phyloP scores from a whole-genome alignment of 73 alveolate genomes.

The Paramecium sonneborni region DNA sequence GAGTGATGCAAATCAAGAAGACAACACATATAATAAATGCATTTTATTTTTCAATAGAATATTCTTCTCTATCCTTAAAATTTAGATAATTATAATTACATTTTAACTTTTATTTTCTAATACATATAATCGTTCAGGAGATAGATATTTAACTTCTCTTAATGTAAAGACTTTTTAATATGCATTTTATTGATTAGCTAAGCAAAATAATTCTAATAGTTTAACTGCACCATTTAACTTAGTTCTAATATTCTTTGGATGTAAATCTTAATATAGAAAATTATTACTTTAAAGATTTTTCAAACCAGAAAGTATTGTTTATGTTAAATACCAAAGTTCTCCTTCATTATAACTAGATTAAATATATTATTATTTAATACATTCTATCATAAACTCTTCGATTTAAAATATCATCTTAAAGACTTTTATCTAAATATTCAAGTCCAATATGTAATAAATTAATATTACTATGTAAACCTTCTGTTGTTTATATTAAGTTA shows the following conservation, averaged over 20 bases:
- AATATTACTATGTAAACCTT: not conserved
- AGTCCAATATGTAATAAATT: constrained; percentile 19
- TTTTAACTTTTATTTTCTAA: constrained; percentile 8
- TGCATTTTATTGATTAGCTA: not conserved
- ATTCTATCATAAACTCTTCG: not conserved
- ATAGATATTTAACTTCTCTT: constrained; percentile 7
- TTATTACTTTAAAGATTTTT: not conserved
- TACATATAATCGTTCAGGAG: constrained; percentile 14
- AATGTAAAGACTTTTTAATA: not conserved
- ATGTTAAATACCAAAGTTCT: constrained; percentile 5
- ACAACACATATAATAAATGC: constrained; percentile 20
- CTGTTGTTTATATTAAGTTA: not conserved
- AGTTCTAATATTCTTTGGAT: constrained; percentile 33
- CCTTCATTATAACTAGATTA: not conserved
- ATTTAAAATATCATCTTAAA: not conserved
- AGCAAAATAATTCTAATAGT: not conserved
- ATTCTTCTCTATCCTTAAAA: not conserved
- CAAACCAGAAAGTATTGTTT: not conserved
- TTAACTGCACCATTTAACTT: not conserved
- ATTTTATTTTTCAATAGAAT: not conserved
- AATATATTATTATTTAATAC: not conserved
- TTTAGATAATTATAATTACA: not conserved
- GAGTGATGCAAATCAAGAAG: not conserved
- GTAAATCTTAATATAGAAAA: not conserved
- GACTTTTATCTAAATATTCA: constrained; percentile 21